Evolutionary conservation across 106 monocot genomes (phyloP), one percentile per base, ranked within the genome.

Genomic region (Acorus gramineus): DNA sequence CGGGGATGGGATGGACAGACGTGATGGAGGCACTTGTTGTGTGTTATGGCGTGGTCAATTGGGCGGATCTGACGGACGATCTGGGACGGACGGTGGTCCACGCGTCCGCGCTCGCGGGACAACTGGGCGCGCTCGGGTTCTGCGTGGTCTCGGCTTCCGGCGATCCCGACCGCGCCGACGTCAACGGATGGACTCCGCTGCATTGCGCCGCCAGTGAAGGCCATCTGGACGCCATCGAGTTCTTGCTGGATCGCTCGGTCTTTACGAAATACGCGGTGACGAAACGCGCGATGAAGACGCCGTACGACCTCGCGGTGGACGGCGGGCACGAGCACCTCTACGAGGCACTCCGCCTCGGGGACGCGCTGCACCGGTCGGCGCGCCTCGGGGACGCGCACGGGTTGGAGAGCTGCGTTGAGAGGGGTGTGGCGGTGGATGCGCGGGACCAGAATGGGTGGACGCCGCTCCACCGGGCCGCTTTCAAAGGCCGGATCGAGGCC

Each of bases 371-470:
- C 42, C 44, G 63, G 6, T 59, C 74, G 11, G 77, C 65, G 9
- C 49, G 60, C 4, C 8, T 3, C 3, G 79, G 79, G 3, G 65
- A 69, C 48, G 5, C 62, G 4, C 6, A 3, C 6, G 8, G 9
- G 3, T 58, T 66, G 42, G 6, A 48, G 7, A 28, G 11, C 8
- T 69, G 69, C 4, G 8, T 62, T 43, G 7, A 8, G 5, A 9
- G 55, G 4, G 69, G 70, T 1, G 80, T 42, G 44, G 62, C 3
- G 14, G 71, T 61, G 5, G 57, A 56, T 42, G 47, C 49, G 46
- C 54, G 66, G 59, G 80, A 76, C 62, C 80, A 75, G 62, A 70
- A 76, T 12, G 75, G 80, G 49, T 75, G 80, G 80, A 76, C 80
- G 4, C 49, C 79, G 7, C 56, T 79, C 50, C 74, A 74, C 54